A percentile compares a stretch with the other conserved stretches of the same genome.
These are phyloP conservation scores for Globomyces pollinis-pini DNA, from an alignment of 192 early-diverging fungal species.

Conservation along the genomic window DNA sequence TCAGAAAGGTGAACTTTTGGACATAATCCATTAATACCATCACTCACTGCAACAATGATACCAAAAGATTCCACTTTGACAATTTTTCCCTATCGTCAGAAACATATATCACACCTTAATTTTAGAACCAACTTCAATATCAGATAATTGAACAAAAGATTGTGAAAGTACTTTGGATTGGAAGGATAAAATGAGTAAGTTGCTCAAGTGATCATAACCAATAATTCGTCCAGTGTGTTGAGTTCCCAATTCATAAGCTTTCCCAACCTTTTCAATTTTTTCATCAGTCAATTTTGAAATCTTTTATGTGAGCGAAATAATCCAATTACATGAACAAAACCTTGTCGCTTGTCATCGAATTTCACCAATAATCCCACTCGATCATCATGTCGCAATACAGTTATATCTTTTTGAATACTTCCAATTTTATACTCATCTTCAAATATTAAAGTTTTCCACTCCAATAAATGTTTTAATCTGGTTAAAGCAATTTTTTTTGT, in stretches of 20 bases:
- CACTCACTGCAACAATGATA: slow-evolving; percentile 26
- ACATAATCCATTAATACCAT: slow-evolving; percentile 58
- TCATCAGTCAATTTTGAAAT: slow-evolving; percentile 65
- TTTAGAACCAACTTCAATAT: slow-evolving; percentile 56
- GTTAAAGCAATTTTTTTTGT: slow-evolving; percentile 33
- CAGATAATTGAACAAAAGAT: slow-evolving; percentile 56
- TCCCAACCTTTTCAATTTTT: slow-evolving; percentile 39
- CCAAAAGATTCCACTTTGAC: slow-evolving; percentile 28
- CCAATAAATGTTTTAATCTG: slow-evolving; percentile 9
- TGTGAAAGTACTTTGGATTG: slow-evolving; percentile 62
- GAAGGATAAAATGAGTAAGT: slow-evolving; percentile 63
- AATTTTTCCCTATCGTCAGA: slow-evolving; percentile 30
- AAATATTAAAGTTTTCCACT: background rate
- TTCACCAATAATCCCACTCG: slow-evolving; percentile 57
- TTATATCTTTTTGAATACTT: slow-evolving; percentile 53
- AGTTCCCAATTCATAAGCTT: slow-evolving; percentile 55
- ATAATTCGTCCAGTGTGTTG: slow-evolving; percentile 72
- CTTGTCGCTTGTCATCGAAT: slow-evolving; percentile 24
- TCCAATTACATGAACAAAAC: slow-evolving; percentile 49
- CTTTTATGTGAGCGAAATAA: slow-evolving; percentile 9
- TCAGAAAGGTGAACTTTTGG: slow-evolving; percentile 73
- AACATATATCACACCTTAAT: slow-evolving; percentile 36
- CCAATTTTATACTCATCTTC: slow-evolving; percentile 52
- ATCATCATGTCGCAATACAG: slow-evolving; percentile 55
- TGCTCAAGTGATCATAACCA: slow-evolving; percentile 69